A percentile compares a stretch with the other conserved stretches of the same genome.
phyloP scores from a whole-genome alignment of 108 stramenopile species.

The Cyclotella kingstonii region DNA sequence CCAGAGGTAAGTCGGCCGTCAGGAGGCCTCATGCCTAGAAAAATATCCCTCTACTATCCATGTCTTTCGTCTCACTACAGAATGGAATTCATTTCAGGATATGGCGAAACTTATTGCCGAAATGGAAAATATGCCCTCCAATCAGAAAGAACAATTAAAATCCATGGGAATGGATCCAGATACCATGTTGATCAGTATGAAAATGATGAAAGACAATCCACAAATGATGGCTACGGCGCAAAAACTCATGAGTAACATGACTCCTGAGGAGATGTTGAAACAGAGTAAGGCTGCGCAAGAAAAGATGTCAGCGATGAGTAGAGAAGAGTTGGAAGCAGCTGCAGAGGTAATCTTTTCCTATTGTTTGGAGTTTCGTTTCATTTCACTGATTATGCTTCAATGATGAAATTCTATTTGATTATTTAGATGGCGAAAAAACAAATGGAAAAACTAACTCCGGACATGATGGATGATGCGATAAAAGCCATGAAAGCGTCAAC shows the following conservation, averaged over 20 bases:
- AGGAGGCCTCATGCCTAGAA: neutral
- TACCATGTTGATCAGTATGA: conserved; percentile 71
- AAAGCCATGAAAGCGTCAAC: conserved; percentile 46
- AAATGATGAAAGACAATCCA: conserved; percentile 76
- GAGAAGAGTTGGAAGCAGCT: conserved; percentile 34
- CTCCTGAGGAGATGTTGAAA: conserved; percentile 57
- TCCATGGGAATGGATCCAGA: conserved; percentile 83
- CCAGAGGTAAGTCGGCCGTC: conserved; percentile 25
- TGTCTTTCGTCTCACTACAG: too few relatives aligned
- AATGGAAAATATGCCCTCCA: conserved; percentile 62
- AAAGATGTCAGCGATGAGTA: conserved; percentile 45
- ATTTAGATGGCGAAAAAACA: conserved; percentile 37
- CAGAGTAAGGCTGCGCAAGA: conserved; percentile 57
- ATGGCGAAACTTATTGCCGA: conserved; percentile 58
- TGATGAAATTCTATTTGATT: neutral
- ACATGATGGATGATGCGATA: conserved; percentile 48
- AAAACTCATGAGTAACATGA: conserved; percentile 69
- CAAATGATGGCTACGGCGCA: conserved; percentile 57
- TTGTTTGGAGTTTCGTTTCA: neutral
- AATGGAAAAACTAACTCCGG: conserved; percentile 54
- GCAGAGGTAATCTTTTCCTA: conserved; percentile 28
- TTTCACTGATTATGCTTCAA: too few relatives aligned
- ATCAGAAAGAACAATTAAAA: conserved; percentile 58
- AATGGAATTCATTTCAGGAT: conserved; percentile 26
- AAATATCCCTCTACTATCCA: too few relatives aligned